These are phyloP conservation scores for Alternaria panax DNA, from an alignment of 2,329 filamentous ascomycete genomes.

Conservation along the genomic window DNA sequence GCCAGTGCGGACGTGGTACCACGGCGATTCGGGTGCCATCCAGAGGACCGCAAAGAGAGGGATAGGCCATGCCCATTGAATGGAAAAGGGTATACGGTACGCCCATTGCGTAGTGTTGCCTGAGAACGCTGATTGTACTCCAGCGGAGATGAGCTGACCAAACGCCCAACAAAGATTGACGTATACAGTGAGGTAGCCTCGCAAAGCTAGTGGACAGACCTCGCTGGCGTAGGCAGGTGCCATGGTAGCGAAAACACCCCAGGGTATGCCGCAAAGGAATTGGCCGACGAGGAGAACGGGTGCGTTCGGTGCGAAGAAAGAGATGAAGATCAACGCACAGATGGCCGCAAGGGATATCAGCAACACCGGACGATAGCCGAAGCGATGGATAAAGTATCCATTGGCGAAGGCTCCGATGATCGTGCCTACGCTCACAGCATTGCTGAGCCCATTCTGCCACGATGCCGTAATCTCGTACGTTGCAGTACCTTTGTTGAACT, in stretches of 20 bases:
- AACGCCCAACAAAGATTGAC: constrained; percentile 41
- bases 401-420: constrained; percentile 51
- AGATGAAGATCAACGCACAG: constrained; percentile 27
- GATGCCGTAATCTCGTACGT: constrained; percentile 48
- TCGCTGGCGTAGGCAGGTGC: constrained; percentile 57
- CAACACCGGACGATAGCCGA: constrained; percentile 41
- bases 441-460: constrained; percentile 54
- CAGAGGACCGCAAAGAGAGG: constrained; percentile 12
- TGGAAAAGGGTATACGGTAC: constrained; percentile 68
- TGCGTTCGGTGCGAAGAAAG: constrained; percentile 31
- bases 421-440: constrained; percentile 51
- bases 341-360: constrained; percentile 23
- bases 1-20: constrained; percentile 73
- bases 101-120: constrained; percentile 66
- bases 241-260: constrained; percentile 52
- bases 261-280: constrained; percentile 43
- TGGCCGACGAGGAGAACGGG: constrained; percentile 27
- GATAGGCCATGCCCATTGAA: constrained; percentile 75
- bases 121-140: constrained; percentile 70
- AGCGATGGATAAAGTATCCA: constrained; percentile 47
- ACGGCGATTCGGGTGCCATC: constrained; percentile 56
- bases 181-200: constrained; percentile 63
- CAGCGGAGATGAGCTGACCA: constrained; percentile 73
- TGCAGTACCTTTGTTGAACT: constrained; percentile 32
- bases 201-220: constrained; percentile 72